A percentile compares a stretch with the other conserved stretches of the same genome.
Conservation (phyloP, 345 rosid genomes). For the Brassica rapa region DNA sequence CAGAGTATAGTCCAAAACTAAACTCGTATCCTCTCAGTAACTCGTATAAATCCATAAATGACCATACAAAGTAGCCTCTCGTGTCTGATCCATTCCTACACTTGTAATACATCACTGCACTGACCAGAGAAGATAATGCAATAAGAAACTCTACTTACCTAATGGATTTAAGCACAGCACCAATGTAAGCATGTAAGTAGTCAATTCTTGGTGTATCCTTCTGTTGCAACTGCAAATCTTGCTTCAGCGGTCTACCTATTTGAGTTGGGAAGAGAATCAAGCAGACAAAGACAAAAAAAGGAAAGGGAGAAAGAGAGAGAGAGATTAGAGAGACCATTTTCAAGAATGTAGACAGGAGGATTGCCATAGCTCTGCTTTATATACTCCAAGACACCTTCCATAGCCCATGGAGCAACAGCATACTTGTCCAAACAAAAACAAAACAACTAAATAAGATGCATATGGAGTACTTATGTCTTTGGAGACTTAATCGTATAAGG, state of each 20-base stretch:
- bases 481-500: background rate
- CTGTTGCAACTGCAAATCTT: background rate
- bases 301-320: background rate
- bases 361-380: background rate
- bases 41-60: constrained; percentile 49
- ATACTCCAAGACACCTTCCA: background rate
- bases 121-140: background rate
- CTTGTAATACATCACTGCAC: background rate
- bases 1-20: constrained; percentile 42
- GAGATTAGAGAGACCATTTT: background rate
- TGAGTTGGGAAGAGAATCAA: background rate
- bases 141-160: constrained; percentile 10
- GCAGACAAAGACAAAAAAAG: background rate
- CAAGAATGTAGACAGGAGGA: background rate
- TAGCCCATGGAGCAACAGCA: background rate
- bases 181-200: constrained; percentile 2
- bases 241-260: background rate
- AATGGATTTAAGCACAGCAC: background rate
- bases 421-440: background rate
- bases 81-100: constrained; percentile 48
- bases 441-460: background rate
- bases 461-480: background rate
- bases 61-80: constrained; percentile 54
- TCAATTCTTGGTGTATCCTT: background rate
- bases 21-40: constrained; percentile 38